A percentile compares a stretch with the other conserved stretches of the same genome.
phyloP scores from a whole-genome alignment of 2,329 filamentous ascomycete genomes.

The Colletotrichum phormii region DNA sequence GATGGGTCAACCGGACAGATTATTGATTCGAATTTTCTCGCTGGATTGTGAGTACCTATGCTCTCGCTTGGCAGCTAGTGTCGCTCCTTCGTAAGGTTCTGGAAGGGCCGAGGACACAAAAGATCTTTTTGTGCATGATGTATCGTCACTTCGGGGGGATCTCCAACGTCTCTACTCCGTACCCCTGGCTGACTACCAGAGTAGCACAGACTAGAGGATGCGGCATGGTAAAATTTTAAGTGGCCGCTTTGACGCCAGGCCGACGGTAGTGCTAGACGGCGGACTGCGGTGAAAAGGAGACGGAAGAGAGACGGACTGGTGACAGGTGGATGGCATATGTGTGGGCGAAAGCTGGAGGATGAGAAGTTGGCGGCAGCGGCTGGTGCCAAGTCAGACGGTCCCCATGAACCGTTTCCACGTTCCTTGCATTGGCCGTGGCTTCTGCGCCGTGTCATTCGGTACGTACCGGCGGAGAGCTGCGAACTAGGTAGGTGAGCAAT shows the following conservation, averaged over 20 bases:
- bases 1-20: background rate
- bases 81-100: constrained; percentile 18
- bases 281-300: constrained; percentile 7
- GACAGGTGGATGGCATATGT: background rate
- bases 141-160: background rate
- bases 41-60: background rate
- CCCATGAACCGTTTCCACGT: constrained; percentile 21
- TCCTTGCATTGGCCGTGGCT: constrained; percentile 24
- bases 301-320: background rate
- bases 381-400: constrained; percentile 23
- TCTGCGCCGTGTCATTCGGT: background rate
- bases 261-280: constrained; percentile 12
- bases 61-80: constrained; percentile 23
- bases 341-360: background rate
- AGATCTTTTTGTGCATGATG: constrained; percentile 30
- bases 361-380: constrained; percentile 11
- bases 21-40: background rate
- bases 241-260: constrained; percentile 21
- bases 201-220: background rate
- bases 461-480: background rate
- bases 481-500: background rate
- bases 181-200: background rate
- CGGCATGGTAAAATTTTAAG: constrained; percentile 24
- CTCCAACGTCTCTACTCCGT: no score
- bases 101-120: constrained; percentile 28